Evolutionary conservation across 1,139 yeast species (phyloP).

Genomic region (Kurtzmaniella natalensis): DNA sequence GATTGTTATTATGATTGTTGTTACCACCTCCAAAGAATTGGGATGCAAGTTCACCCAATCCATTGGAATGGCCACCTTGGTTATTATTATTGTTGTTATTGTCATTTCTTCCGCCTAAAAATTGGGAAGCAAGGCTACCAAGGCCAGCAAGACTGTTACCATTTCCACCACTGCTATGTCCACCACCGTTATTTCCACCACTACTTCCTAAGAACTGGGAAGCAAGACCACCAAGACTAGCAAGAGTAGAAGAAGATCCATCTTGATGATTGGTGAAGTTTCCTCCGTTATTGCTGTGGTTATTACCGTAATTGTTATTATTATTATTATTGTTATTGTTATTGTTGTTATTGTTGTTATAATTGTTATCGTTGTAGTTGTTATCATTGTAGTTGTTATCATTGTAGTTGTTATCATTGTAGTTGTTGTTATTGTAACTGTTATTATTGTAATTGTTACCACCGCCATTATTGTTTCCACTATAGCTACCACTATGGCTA

Average conservation of each 20-base stretch:
- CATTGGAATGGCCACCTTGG: neutral
- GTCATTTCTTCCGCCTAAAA: neutral
- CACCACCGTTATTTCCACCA: no score
- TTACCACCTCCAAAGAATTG: conserved; percentile 1
- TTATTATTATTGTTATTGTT: conserved; percentile 3
- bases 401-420: conserved; percentile 2
- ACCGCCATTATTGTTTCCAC: neutral
- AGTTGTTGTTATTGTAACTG: conserved; percentile 1
- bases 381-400: neutral
- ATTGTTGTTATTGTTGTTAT: neutral
- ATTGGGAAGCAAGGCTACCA: conserved; percentile 3
- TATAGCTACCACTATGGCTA: conserved; percentile 4
- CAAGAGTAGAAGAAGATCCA: neutral
- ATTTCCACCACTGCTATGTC: neutral
- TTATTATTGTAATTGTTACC: neutral
- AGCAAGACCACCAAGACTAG: neutral
- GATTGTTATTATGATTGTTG: no score
- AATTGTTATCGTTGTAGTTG: conserved; percentile 1
- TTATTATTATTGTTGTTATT: neutral
- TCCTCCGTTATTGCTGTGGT: conserved; percentile 2
- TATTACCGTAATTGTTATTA: conserved; percentile 4
- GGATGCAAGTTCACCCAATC: neutral
- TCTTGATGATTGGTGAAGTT: neutral
- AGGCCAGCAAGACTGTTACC: conserved; percentile 2
- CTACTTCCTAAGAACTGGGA: no score